These are phyloP conservation scores for Wickerhamiella musiphila DNA, from an alignment of 805 yeast species.

Conservation along the genomic window DNA sequence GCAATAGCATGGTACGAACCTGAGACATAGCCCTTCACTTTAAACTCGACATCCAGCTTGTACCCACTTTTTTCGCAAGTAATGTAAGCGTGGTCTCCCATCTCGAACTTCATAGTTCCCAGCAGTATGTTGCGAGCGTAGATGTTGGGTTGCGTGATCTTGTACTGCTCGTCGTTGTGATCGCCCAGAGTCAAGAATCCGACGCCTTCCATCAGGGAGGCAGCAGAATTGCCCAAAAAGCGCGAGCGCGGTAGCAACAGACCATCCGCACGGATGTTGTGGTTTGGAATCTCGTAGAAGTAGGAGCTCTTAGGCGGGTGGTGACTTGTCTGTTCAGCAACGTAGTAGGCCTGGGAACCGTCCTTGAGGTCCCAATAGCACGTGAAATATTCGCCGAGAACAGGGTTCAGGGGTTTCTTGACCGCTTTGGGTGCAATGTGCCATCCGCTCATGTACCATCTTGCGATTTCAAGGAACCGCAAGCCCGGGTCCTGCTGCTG, in stretches of 20 bases:
- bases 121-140: slow-evolving; percentile 86
- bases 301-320: slow-evolving; percentile 97
- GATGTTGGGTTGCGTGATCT: slow-evolving; percentile 86
- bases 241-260: slow-evolving; percentile 70
- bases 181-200: slow-evolving; percentile 56
- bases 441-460: slow-evolving; percentile 93
- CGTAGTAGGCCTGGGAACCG: slow-evolving; percentile 53
- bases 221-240: slow-evolving; percentile 89
- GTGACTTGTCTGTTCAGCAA: slow-evolving; percentile 91
- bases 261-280: slow-evolving; percentile 75
- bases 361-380: slow-evolving; percentile 85
- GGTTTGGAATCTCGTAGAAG: slow-evolving; percentile 71
- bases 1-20: slow-evolving; percentile 84
- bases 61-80: slow-evolving; percentile 41
- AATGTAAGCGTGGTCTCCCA: slow-evolving; percentile 82
- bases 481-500: slow-evolving; percentile 36
- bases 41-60: slow-evolving; percentile 76
- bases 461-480: slow-evolving; percentile 57
- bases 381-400: slow-evolving; percentile 76
- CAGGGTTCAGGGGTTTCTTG: slow-evolving; percentile 90
- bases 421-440: slow-evolving; percentile 98
- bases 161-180: slow-evolving; percentile 36
- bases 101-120: slow-evolving; percentile 75
- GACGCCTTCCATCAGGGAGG: slow-evolving; percentile 90
- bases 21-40: slow-evolving; percentile 82